Conservation (phyloP, 441 rosid species). For the Bocquillonia castaneifolia region DNA sequence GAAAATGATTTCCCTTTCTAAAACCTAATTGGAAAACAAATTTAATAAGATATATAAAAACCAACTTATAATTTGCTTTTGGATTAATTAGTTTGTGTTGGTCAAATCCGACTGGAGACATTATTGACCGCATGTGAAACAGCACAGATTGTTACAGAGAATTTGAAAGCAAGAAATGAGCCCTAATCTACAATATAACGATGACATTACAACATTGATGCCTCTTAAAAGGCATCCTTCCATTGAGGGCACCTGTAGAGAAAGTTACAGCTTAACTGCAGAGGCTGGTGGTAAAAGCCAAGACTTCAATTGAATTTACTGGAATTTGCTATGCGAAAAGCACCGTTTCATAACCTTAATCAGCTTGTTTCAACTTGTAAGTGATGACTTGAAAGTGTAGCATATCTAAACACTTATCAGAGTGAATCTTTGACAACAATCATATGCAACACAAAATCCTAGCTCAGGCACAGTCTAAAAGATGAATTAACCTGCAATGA, state of each 20-base stretch:
- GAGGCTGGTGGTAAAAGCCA: neutral
- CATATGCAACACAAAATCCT: neutral
- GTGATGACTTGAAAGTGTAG: neutral
- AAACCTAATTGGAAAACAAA: too few species aligned
- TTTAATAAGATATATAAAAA: too few species aligned
- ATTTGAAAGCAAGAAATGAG: neutral
- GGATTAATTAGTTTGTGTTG: neutral
- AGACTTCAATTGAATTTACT: neutral
- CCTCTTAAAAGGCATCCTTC: neutral
- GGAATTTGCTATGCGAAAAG: neutral
- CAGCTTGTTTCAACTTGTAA: neutral
- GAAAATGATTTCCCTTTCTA: too few species aligned
- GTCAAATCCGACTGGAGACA: neutral
- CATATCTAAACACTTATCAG: neutral
- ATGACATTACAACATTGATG: neutral
- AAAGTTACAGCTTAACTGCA: slow-evolving; percentile 5
- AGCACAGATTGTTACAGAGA: neutral
- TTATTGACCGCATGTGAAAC: neutral
- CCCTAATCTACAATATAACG: neutral
- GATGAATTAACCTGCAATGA: neutral
- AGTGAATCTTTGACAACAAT: neutral
- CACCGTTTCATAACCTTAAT: neutral
- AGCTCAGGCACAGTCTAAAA: neutral
- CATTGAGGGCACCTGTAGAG: neutral
- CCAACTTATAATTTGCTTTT: neutral